phyloP scores from a whole-genome alignment of 441 rosid genomes.

The Brassica balearica region DNA sequence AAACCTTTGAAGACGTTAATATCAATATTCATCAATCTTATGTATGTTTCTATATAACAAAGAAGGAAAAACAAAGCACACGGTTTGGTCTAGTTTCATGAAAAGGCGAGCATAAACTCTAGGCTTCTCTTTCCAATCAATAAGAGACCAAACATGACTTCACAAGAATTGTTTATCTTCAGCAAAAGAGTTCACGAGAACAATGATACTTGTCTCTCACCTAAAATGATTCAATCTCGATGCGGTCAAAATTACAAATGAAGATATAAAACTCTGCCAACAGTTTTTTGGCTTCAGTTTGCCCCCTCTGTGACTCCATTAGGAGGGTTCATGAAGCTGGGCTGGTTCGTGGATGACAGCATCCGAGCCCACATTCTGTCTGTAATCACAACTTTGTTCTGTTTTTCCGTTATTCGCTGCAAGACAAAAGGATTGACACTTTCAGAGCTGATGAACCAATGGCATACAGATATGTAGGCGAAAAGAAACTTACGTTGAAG shows the following conservation, averaged over 20 bases:
- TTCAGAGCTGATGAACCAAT: neutral
- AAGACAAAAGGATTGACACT: neutral
- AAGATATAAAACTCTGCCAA: conserved; percentile 16
- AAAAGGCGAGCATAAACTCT: neutral
- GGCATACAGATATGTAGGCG: conserved; percentile 9
- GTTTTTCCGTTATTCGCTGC: conserved; percentile 75
- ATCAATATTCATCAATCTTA: neutral
- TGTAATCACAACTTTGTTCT: conserved; percentile 80
- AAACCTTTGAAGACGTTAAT: neutral
- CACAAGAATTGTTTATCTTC: conserved; percentile 1
- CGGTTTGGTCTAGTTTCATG: neutral
- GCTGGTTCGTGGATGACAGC: conserved; percentile 87
- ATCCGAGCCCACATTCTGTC: conserved; percentile 95
- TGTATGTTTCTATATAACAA: neutral
- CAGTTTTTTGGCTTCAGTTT: neutral
- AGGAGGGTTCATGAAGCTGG: conserved; percentile 63
- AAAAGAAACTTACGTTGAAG: conserved; percentile 58
- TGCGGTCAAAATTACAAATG: conserved; percentile 33
- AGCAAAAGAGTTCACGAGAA: conserved; percentile 6
- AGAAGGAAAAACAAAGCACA: conserved; percentile 14
- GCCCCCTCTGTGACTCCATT: conserved; percentile 40
- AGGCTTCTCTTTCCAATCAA: no score
- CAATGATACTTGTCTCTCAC: conserved; percentile 13
- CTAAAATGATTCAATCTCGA: conserved; percentile 12
- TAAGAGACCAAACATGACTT: no score